phyloP scores from a whole-genome alignment of 2,329 filamentous ascomycete genomes.

The Leptosphaerulina australis region DNA sequence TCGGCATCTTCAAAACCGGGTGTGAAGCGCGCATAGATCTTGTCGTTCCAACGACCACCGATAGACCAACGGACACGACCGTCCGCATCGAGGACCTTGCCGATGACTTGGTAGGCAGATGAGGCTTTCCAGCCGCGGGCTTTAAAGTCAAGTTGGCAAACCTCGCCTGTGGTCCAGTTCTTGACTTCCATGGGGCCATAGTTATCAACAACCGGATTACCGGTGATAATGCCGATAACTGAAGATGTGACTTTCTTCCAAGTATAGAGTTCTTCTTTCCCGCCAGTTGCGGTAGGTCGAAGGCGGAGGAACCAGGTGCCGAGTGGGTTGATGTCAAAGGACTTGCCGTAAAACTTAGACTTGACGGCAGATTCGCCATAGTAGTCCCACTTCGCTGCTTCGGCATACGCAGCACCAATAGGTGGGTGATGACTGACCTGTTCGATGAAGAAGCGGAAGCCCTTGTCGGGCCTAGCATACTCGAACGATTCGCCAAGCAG shows the following conservation, averaged over 20 bases:
- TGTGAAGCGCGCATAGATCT: slow-evolving; percentile 90
- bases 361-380: slow-evolving; percentile 94
- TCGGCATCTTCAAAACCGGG: slow-evolving; percentile 84
- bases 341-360: slow-evolving; percentile 97
- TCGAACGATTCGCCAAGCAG: slow-evolving; percentile 96
- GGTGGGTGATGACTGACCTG: slow-evolving; percentile 98
- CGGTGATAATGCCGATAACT: slow-evolving; percentile 97
- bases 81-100: slow-evolving; percentile 79
- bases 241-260: slow-evolving; percentile 99
- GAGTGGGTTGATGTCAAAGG: slow-evolving; percentile 94
- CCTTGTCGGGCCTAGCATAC: slow-evolving; percentile 93
- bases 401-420: slow-evolving; percentile 89
- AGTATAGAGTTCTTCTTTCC: slow-evolving; percentile 82
- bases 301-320: slow-evolving; percentile 96
- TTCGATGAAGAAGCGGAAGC: slow-evolving; percentile 97
- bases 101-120: slow-evolving; percentile 85
- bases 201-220: slow-evolving; percentile 95
- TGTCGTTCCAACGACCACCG: slow-evolving; percentile 96
- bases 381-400: slow-evolving; percentile 94
- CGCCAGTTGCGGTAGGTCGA: slow-evolving; percentile 70
- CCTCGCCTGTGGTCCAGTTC: slow-evolving; percentile 94
- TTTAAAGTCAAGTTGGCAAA: slow-evolving; percentile 91
- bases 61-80: slow-evolving; percentile 88
- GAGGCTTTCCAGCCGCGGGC: slow-evolving; percentile 93
- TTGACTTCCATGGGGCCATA: slow-evolving; percentile 97